Base-by-base conservation (phyloP, 2,329 filamentous ascomycete species). In the Penicillium sp. region DNA sequence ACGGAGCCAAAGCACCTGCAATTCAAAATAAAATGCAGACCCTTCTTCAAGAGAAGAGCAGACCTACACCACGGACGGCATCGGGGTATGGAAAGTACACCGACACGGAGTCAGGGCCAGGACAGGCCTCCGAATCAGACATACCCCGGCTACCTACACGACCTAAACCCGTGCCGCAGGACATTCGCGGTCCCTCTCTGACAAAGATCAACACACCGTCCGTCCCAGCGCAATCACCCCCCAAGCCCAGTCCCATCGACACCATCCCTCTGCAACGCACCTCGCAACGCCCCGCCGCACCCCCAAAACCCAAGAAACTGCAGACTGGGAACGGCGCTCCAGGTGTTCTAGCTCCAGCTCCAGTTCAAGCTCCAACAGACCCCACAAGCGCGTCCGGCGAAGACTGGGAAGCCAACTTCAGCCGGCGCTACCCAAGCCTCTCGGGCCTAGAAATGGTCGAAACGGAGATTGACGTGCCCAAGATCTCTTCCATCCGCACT, bases 21-120 rank as follows among this genome's bases (percentile, higher is more conserved):
- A 99, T 99, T 64, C 91, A 97, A 70, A 91, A 90, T 67, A 87
- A 93, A 61, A 90, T 99, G 55, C 90, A 95, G 75, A 90, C 84
- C 50, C 78, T 97, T 50, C 77, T 99, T 16, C 65, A 86, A 59
- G 92, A 97, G 66, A 90, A 88, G 42, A 84, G 85, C 64, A 85
- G 80, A 62, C 79, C 84, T 5, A 74, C 81, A 1, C 74, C 77
- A 14, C 85, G 86, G 62, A 96, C 91, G 0, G 92, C 92, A 0
- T 87, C 92, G 61, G 93, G 93, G 0, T 97, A 97, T 69, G 94
- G 94, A 7, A 87, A 87, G 59, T 97, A 89, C 70, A 91, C 92
- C 20, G 89, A 86, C 61, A 62, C 65, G 48, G 59, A 68, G 50
- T 59, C 66, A 60, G 67, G 72, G 65, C 71, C 71, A 67, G 72